phyloP scores from a whole-genome alignment of 257 asterid species.

The Solanum medicagineum region DNA sequence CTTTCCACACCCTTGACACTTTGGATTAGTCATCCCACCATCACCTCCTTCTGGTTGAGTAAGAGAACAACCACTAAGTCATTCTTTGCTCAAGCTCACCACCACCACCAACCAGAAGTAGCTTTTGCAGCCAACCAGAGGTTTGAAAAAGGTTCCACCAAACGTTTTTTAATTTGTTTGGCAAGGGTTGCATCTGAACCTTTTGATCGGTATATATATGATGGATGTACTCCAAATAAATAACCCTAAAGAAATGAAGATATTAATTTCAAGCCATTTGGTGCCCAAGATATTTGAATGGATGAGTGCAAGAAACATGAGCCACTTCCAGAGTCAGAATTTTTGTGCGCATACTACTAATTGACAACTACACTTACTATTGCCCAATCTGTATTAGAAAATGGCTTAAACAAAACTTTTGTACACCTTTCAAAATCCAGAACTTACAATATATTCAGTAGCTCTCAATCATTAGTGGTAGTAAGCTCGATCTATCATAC shows the following conservation, averaged over 20 bases:
- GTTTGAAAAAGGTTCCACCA: neutral
- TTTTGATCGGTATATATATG: too few relatives aligned
- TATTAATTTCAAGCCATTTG: neutral
- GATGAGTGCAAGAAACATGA: neutral
- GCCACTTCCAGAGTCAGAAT: neutral
- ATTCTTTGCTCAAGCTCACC: neutral
- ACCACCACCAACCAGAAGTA: neutral
- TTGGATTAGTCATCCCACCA: too few relatives aligned
- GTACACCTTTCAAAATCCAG: too few relatives aligned
- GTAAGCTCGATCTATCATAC: neutral
- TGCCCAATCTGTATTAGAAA: too few relatives aligned
- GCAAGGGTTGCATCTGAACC: too few relatives aligned
- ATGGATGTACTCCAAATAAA: neutral
- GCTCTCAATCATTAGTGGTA: neutral
- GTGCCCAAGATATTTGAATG: neutral
- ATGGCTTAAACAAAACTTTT: too few relatives aligned
- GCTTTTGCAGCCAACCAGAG: neutral
- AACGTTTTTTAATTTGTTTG: neutral
- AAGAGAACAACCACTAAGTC: too few relatives aligned
- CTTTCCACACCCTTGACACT: too few relatives aligned
- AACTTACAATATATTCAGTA: neutral
- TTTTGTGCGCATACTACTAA: neutral
- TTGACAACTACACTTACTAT: neutral
- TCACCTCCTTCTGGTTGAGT: too few relatives aligned
- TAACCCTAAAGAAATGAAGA: neutral